Evolutionary conservation across 2,329 filamentous ascomycete genomes (phyloP).

Genomic region (Bisporella sp.): DNA sequence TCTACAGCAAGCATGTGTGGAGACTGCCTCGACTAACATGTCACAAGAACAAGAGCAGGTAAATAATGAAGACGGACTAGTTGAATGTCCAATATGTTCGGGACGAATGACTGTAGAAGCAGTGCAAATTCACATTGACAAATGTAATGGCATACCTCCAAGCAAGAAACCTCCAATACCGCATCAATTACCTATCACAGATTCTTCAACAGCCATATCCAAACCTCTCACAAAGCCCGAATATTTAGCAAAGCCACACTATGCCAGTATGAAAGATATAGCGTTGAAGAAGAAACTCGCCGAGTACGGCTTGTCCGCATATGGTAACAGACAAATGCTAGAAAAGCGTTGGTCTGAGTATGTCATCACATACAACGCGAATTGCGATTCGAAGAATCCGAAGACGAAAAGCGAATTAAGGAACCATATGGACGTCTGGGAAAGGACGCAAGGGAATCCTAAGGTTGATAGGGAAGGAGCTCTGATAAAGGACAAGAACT

Average conservation of each 20-base stretch:
- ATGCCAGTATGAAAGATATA: constrained; percentile 76
- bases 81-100: constrained; percentile 74
- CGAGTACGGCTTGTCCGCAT: constrained; percentile 70
- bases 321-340: constrained; percentile 61
- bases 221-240: constrained; percentile 18
- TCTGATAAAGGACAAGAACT: constrained; percentile 78
- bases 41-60: constrained; percentile 7
- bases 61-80: constrained; percentile 45
- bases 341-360: constrained; percentile 84
- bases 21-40: too few species aligned
- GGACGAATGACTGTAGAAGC: constrained; percentile 66
- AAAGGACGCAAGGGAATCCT: constrained; percentile 66
- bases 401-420: constrained; percentile 66
- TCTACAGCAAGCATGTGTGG: too few species aligned
- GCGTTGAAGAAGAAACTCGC: constrained; percentile 72
- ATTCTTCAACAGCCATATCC: constrained; percentile 1
- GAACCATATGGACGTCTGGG: constrained; percentile 78
- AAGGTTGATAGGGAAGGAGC: constrained; percentile 33
- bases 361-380: constrained; percentile 94
- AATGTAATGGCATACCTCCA: constrained; percentile 33
- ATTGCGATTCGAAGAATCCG: constrained; percentile 76
- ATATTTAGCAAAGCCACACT: constrained; percentile 69
- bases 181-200: constrained; percentile 2
- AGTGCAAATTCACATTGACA: constrained; percentile 21
- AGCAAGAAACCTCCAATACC: neutral